Base-by-base conservation (phyloP, 2,329 filamentous ascomycete genomes). In the Diaporthe citri region DNA sequence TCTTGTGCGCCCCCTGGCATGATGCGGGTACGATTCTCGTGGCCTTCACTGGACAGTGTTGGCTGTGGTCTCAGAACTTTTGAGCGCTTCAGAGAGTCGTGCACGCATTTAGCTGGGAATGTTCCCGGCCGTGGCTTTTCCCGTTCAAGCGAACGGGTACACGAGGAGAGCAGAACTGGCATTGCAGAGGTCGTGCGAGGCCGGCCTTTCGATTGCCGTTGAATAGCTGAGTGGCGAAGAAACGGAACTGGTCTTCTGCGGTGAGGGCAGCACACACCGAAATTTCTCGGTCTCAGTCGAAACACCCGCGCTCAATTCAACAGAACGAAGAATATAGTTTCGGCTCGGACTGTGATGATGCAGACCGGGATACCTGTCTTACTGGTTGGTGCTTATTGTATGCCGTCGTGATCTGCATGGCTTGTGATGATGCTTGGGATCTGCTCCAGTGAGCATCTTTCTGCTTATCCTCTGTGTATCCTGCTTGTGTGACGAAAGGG, bases 81-180 rank as follows among this genome's bases (percentile, higher is more conserved):
- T 48, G 34, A 52, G 22, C 43, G 22, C 22, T 12, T 22, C 28
- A n/a, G 25, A 2, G 13, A 28, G 34, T 17, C 4, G 15, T 69
- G 64, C 22, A 55, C 5, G 13, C 22, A 4, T 17, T 1, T 22
- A 6, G 7, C 13, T 4, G 46, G 15, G 34, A 13, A 28, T 17
- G 4, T 48, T 15, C n/a, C 20, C 46, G 15, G 9, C 4, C 17
- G 25, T 10, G 20, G 4, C 8, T 25, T 52, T 22, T 39, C 15
- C 31, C 55, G 31, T 67, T 69, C 64, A 69, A 69, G 64, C 15
- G 34, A 55, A 69, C 12, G n/a, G n/a, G 22, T 22, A 22, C n/a
- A 28, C 15, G 15, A 69, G 9, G 7, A 20, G 4, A 6, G 46
- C 15, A 6, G 5, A 8, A 10, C 15, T 10, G 34, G 8, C 4